Percentiles rank a stretch among this genome's conserved stretches.
Evolutionary conservation across 2,329 filamentous ascomycete genomes (phyloP).

Genomic region (Talaromyces sp.): DNA sequence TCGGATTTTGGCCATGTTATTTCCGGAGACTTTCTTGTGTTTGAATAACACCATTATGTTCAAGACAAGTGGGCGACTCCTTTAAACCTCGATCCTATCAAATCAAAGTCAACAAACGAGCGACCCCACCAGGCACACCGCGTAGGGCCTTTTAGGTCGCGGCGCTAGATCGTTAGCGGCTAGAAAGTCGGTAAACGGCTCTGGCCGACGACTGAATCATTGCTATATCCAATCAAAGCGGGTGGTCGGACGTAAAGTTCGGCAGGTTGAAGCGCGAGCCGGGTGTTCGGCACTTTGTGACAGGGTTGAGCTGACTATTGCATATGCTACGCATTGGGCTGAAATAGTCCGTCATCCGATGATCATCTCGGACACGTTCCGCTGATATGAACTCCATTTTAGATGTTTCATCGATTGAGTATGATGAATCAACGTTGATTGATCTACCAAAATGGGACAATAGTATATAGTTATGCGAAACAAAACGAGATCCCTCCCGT

Average conservation of each 20-base stretch:
- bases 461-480: background rate
- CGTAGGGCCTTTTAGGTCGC: background rate
- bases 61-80: background rate
- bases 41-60: background rate
- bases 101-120: background rate
- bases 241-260: background rate
- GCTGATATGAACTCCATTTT: background rate
- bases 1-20: background rate
- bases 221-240: background rate
- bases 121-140: background rate
- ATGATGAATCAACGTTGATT: background rate
- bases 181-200: background rate
- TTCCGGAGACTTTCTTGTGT: background rate
- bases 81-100: background rate
- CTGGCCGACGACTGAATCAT: background rate
- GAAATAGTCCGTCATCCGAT: background rate
- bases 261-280: constrained; percentile 1
- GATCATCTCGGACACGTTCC: background rate
- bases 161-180: background rate
- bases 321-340: background rate
- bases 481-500: background rate
- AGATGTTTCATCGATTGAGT: background rate
- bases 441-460: background rate
- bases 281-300: constrained; percentile 1
- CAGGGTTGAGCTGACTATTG: background rate